phyloP scores from a whole-genome alignment of 2,329 filamentous ascomycete species.

The Pseudocercospora fuligena region DNA sequence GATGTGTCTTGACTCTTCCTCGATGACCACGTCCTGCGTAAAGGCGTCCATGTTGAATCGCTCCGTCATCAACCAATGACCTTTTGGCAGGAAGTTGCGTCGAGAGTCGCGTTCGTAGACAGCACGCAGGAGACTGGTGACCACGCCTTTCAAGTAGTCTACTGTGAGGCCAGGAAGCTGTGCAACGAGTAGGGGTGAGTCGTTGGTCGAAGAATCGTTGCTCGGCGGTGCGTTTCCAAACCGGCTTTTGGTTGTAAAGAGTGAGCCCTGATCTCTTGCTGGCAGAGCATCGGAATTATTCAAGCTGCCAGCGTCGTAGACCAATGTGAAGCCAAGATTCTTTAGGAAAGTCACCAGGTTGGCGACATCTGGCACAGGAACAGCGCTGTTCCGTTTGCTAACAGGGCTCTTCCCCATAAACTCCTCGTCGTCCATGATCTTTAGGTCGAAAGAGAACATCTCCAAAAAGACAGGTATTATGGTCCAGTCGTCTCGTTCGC shows the following conservation, averaged over 20 bases:
- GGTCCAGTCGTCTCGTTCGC: conserved; percentile 74
- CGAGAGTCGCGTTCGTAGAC: conserved; percentile 93
- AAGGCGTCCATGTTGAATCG: conserved; percentile 85
- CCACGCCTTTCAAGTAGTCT: conserved; percentile 76
- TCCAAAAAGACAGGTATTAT: conserved; percentile 90
- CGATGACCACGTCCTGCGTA: conserved; percentile 80
- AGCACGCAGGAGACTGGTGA: conserved; percentile 81
- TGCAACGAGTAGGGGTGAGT: conserved; percentile 54
- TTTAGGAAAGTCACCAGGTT: conserved; percentile 83
- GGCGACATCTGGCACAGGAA: conserved; percentile 73
- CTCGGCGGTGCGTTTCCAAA: conserved; percentile 15
- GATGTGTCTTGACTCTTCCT: conserved; percentile 78
- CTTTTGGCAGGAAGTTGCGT: conserved; percentile 77
- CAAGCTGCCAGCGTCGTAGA: conserved; percentile 75
- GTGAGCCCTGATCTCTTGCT: conserved; percentile 23
- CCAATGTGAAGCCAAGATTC: conserved; percentile 85
- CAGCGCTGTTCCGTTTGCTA: conserved; percentile 62
- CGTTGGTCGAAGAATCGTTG: conserved; percentile 29
- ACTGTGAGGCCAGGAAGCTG: conserved; percentile 75
- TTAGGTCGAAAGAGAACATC: conserved; percentile 88
- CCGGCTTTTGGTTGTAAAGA: conserved; percentile 5
- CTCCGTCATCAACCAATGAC: conserved; percentile 93
- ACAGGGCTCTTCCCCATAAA: conserved; percentile 58
- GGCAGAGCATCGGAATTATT: conserved; percentile 24
- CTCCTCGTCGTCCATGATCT: conserved; percentile 94